phyloP scores from a whole-genome alignment of 306 rosid species.

The Fragaria iinumae region DNA sequence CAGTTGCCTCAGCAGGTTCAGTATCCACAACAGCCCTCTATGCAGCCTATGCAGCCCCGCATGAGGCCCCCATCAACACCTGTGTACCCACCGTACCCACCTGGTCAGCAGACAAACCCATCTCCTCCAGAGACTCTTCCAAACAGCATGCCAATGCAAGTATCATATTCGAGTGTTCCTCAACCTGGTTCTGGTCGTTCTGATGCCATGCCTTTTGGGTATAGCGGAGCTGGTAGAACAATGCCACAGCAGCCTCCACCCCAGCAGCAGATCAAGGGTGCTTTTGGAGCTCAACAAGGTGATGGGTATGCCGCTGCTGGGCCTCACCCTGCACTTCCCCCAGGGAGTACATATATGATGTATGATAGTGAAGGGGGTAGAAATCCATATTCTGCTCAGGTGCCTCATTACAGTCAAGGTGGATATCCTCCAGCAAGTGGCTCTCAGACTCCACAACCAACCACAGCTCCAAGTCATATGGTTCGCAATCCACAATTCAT shows the following conservation, averaged over 20 bases:
- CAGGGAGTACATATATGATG: conserved; percentile 72
- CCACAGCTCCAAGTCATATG: conserved; percentile 44
- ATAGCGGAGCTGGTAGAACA: conserved; percentile 65
- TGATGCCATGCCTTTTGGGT: conserved; percentile 70
- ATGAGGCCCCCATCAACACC: conserved; percentile 52
- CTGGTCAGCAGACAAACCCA: conserved; percentile 59
- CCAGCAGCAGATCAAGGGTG: conserved; percentile 72
- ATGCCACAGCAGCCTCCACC: conserved; percentile 73
- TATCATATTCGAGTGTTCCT: conserved; percentile 66
- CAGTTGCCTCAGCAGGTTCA: conserved; percentile 52
- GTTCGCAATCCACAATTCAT: conserved; percentile 58
- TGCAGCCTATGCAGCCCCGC: conserved; percentile 72
- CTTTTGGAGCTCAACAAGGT: conserved; percentile 52
- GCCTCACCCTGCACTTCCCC: conserved; percentile 52
- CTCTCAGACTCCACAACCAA: conserved; percentile 52
- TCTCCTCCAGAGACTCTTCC: conserved; percentile 63
- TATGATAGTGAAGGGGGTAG: conserved; percentile 78
- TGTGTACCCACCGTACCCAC: conserved; percentile 62
- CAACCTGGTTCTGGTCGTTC: conserved; percentile 59
- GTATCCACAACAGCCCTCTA: conserved; percentile 55
- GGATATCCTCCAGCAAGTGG: conserved; percentile 74
- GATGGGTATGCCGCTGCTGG: conserved; percentile 63
- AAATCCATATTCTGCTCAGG: conserved; percentile 56
- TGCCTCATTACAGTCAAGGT: conserved; percentile 61
- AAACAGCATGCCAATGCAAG: conserved; percentile 90